Evolutionary conservation across 352 stramenopile species (phyloP).

Genomic region (Phytophthora podocarpi): DNA sequence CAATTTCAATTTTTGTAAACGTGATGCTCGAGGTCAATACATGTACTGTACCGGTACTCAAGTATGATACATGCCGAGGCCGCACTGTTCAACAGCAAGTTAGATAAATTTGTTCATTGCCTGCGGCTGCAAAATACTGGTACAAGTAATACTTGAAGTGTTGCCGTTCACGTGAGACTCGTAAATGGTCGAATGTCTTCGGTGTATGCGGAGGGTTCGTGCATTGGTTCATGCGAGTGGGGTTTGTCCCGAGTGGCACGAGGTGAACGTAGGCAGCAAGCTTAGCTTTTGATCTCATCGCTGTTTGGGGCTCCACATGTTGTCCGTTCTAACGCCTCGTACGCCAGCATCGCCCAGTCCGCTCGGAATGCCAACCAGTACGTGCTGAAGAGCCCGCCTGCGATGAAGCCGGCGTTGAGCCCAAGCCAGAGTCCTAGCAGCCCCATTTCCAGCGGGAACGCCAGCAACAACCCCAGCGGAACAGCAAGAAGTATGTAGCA

Average conservation of each 20-base stretch:
- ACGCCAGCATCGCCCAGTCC: constrained; percentile 76
- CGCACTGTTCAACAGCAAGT: no score
- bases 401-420: constrained; percentile 66
- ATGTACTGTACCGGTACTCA: no score
- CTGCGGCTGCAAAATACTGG: no score
- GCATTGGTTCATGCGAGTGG: constrained; percentile 17
- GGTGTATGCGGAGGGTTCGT: constrained; percentile 15
- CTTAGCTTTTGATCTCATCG: constrained; percentile 10
- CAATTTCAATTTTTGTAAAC: neutral
- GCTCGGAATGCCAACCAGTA: constrained; percentile 69
- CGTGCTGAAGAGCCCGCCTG: constrained; percentile 66
- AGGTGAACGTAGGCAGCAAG: constrained; percentile 12
- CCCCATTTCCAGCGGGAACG: constrained; percentile 63
- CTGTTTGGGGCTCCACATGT: neutral
- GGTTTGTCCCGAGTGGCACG: neutral
- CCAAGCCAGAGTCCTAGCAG: constrained; percentile 86
- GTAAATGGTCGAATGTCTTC: constrained; percentile 10
- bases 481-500: constrained; percentile 84
- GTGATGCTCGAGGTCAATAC: no score
- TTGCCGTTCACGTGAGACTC: neutral
- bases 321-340: constrained; percentile 63
- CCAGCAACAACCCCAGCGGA: constrained; percentile 76
- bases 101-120: neutral
- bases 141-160: neutral
- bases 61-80: no score